phyloP scores from a whole-genome alignment of 176 grass and related monocot species.

The Coix lacrymajobi region DNA sequence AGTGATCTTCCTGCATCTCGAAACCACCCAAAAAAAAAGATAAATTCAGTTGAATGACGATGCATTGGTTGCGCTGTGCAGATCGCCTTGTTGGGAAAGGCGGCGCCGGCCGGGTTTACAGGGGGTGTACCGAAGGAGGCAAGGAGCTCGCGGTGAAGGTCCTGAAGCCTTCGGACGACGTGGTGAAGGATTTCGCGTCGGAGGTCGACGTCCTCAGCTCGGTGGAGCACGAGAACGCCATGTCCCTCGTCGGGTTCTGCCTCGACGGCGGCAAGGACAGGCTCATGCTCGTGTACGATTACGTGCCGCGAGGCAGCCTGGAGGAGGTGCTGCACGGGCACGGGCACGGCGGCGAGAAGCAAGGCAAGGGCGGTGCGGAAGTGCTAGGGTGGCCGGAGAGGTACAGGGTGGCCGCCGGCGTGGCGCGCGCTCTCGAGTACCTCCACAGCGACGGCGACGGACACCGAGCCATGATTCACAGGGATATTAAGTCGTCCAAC shows the following conservation, averaged over 20 bases:
- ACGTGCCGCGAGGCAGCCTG: conserved; percentile 74
- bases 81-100: conserved; percentile 69
- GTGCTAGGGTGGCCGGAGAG: conserved; percentile 65
- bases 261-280: conserved; percentile 31
- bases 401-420: conserved; percentile 60
- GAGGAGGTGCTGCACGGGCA: conserved; percentile 76
- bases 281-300: conserved; percentile 80
- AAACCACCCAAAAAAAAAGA: too few species aligned
- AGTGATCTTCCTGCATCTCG: neutral
- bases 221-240: conserved; percentile 55
- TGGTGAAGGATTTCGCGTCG: conserved; percentile 46
- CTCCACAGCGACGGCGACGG: conserved; percentile 45
- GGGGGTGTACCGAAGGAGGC: conserved; percentile 19
- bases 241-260: conserved; percentile 68
- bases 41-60: neutral
- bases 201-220: conserved; percentile 72
- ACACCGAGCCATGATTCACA: conserved; percentile 50
- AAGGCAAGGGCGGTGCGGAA: neutral
- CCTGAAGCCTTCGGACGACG: conserved; percentile 49
- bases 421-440: conserved; percentile 49
- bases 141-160: conserved; percentile 81
- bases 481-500: conserved; percentile 95
- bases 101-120: conserved; percentile 65
- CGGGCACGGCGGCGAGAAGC: conserved; percentile 2
- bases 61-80: neutral